Percentiles rank a stretch among this genome's conserved stretches.
These are phyloP conservation scores for Trichosporon sp. DNA, from an alignment of 1,284 basidiomycete genomes.

Conservation along the genomic window DNA sequence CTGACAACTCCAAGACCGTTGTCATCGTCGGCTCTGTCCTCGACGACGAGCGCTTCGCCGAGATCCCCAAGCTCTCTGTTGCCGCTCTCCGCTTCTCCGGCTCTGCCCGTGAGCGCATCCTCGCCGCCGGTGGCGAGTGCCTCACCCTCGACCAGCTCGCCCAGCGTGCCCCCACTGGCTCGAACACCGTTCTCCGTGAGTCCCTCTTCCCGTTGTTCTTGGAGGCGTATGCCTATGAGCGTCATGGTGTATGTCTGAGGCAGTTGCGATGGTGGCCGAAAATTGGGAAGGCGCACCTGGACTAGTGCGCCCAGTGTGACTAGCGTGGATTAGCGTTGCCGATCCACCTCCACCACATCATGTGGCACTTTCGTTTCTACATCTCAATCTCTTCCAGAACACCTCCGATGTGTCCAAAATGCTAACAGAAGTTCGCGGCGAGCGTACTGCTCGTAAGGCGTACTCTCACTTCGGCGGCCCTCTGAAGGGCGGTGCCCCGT, in stretches of 20 bases:
- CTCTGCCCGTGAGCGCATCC: slow-evolving; percentile 89
- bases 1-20: slow-evolving; percentile 75
- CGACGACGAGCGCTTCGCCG: slow-evolving; percentile 87
- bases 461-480: slow-evolving; percentile 87
- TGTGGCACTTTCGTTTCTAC: no score
- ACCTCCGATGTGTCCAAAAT: neutral
- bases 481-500: slow-evolving; percentile 51
- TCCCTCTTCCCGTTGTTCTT: neutral
- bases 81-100: slow-evolving; percentile 95
- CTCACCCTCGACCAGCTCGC: slow-evolving; percentile 98
- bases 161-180: slow-evolving; percentile 86
- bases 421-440: slow-evolving; percentile 61
- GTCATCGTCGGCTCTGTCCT: slow-evolving; percentile 92
- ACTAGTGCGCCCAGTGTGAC: no score
- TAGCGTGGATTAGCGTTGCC: no score
- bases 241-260: no score
- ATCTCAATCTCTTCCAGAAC: no score
- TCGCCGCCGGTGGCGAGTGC: slow-evolving; percentile 91
- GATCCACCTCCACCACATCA: no score
- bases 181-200: slow-evolving; percentile 79
- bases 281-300: no score
- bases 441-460: slow-evolving; percentile 89
- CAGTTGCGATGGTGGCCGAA: no score
- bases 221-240: neutral
- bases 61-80: slow-evolving; percentile 87